Evolutionary conservation across 768 basidiomycete species (phyloP).

Genomic region (Panaeolus cyanescens): DNA sequence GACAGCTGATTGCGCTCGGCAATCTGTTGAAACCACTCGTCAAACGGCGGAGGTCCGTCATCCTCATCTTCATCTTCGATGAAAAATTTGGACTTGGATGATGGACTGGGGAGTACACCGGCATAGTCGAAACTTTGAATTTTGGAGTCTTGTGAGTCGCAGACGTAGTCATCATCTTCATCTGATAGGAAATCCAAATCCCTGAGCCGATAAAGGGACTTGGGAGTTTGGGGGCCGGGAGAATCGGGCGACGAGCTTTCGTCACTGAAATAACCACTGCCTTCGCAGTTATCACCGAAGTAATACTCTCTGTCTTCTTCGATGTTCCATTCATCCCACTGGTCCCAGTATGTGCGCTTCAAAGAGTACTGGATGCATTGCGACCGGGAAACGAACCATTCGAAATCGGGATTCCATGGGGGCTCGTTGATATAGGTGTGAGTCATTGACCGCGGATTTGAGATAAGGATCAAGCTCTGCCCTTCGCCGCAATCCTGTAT

Average conservation of each 20-base stretch:
- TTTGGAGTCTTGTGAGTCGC: not conserved
- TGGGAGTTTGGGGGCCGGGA: not conserved
- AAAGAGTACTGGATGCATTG: not conserved
- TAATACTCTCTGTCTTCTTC: not conserved
- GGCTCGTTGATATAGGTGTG: not conserved
- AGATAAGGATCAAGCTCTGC: conserved; percentile 24
- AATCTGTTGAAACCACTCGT: conserved; percentile 40
- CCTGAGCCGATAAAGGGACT: not conserved
- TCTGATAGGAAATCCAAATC: conserved; percentile 6
- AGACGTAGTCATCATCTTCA: conserved; percentile 12
- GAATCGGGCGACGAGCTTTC: not conserved
- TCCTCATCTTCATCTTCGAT: conserved; percentile 33
- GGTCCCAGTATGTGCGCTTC: not conserved
- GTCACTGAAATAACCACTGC: not conserved
- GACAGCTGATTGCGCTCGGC: conserved; percentile 15
- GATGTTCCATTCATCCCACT: not conserved
- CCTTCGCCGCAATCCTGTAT: conserved; percentile 38
- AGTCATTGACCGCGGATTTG: not conserved
- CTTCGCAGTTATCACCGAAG: not conserved
- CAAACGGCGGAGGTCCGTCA: conserved; percentile 41
- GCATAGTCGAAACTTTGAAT: not conserved
- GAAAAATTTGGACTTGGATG: conserved; percentile 16
- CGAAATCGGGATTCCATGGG: not conserved
- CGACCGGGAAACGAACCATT: not conserved
- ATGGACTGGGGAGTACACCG: not conserved